Conservation (phyloP, 106 monocot species). For the Dactylorhiza incarnata region DNA sequence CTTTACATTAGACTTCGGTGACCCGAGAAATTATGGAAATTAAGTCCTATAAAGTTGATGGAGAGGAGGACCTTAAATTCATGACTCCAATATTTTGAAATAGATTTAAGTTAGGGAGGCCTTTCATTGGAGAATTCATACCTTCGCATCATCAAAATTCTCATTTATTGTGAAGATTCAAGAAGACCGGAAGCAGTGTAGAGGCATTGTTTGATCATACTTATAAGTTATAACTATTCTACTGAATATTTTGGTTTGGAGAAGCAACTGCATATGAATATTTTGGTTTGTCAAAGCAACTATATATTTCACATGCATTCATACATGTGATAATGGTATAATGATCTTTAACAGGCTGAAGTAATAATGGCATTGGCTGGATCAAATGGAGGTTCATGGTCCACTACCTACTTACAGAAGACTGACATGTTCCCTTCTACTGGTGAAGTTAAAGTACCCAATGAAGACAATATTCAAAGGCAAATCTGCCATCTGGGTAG, state of each 20-base stretch:
- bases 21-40: too few species aligned
- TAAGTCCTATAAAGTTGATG: background rate
- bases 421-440: conserved; percentile 2
- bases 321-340: background rate
- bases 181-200: background rate
- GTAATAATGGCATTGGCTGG: conserved; percentile 59
- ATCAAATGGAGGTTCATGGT: conserved; percentile 48
- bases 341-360: conserved; percentile 30
- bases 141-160: background rate
- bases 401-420: conserved; percentile 20
- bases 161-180: conserved; percentile 1
- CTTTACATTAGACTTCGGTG: too few species aligned
- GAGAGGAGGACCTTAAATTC: background rate
- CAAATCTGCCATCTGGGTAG: conserved; percentile 6
- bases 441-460: conserved; percentile 21
- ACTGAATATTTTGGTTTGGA: background rate
- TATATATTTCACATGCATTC: background rate
- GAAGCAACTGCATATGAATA: too few species aligned
- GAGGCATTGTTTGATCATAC: too few species aligned
- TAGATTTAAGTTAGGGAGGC: background rate
- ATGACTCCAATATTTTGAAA: background rate
- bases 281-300: background rate
- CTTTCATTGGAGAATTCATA: background rate
- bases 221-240: background rate
- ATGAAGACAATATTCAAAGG: conserved; percentile 6